phyloP scores from a whole-genome alignment of 1,284 basidiomycete genomes.

The Neotropicomus parvogracilis region DNA sequence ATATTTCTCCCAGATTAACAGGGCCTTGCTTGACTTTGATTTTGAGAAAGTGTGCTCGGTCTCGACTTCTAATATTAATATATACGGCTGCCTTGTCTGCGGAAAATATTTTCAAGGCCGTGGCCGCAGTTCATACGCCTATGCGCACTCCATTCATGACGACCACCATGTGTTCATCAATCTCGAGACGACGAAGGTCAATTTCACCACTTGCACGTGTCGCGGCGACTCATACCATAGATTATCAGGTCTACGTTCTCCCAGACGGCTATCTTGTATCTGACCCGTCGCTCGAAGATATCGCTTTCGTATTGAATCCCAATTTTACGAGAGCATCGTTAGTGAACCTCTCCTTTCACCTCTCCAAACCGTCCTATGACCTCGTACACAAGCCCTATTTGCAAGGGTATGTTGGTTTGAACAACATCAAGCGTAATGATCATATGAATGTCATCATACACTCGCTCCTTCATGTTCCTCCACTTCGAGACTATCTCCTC shows the following conservation, averaged over 20 bases:
- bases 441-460: constrained; percentile 98
- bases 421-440: constrained; percentile 96
- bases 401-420: constrained; percentile 93
- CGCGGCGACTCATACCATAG: constrained; percentile 16
- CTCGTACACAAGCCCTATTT: constrained; percentile 78
- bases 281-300: constrained; percentile 93
- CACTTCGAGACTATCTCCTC: constrained; percentile 85
- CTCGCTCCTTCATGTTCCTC: constrained; percentile 85
- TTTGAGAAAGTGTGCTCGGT: constrained; percentile 99
- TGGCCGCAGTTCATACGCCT: constrained; percentile 90
- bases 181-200: constrained; percentile 85
- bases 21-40: constrained; percentile 92
- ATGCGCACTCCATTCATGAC: constrained; percentile 95
- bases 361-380: constrained; percentile 80
- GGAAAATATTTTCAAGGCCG: constrained; percentile 99
- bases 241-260: constrained; percentile 85
- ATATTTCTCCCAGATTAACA: constrained; percentile 65
- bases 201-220: constrained; percentile 15
- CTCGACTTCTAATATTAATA: constrained; percentile 93
- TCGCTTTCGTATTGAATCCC: constrained; percentile 86
- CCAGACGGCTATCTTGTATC: constrained; percentile 96
- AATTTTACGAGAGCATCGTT: constrained; percentile 63
- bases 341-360: constrained; percentile 54
- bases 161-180: constrained; percentile 99
- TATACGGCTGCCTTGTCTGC: constrained; percentile 96